Evolutionary conservation across 768 basidiomycete genomes (phyloP).

Genomic region (Exidia glandulosa): DNA sequence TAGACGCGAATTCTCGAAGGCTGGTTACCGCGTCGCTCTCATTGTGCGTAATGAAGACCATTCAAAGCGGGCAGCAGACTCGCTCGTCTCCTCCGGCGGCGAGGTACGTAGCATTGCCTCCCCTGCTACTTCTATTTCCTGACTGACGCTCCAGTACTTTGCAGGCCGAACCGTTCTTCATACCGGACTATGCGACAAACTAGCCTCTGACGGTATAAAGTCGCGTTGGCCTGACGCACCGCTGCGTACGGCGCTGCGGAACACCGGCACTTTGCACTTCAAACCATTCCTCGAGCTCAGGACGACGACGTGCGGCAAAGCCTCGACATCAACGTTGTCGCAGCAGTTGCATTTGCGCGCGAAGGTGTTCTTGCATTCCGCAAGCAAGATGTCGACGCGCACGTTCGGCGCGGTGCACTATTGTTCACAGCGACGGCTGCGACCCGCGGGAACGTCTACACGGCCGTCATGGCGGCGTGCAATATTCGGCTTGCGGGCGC

Average conservation of each 20-base stretch:
- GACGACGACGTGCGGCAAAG: conserved; percentile 43
- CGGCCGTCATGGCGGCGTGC: conserved; percentile 52
- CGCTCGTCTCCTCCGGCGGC: conserved; percentile 48
- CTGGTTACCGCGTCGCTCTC: conserved; percentile 55
- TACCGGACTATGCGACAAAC: conserved; percentile 26
- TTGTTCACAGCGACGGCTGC: conserved; percentile 68
- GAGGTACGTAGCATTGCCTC: conserved; percentile 27
- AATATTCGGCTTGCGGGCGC: conserved; percentile 50
- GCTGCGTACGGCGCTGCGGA: conserved; percentile 55
- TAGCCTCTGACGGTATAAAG: conserved; percentile 37
- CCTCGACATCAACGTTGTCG: conserved; percentile 41
- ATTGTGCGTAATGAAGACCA: conserved; percentile 47
- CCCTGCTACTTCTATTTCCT: background rate
- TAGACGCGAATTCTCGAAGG: conserved; percentile 26
- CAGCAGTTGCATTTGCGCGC: conserved; percentile 53
- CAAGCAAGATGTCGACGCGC: conserved; percentile 20
- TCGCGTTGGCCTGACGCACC: conserved; percentile 28
- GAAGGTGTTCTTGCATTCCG: conserved; percentile 51
- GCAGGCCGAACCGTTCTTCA: conserved; percentile 47
- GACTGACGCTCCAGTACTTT: background rate
- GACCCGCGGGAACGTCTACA: conserved; percentile 48
- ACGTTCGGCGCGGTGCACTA: conserved; percentile 50
- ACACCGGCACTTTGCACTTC: conserved; percentile 45
- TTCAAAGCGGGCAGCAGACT: conserved; percentile 40
- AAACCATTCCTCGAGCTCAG: conserved; percentile 56